Evolutionary conservation across 2,329 filamentous ascomycete genomes (phyloP).

Genomic region (Aspergillus versicolor): DNA sequence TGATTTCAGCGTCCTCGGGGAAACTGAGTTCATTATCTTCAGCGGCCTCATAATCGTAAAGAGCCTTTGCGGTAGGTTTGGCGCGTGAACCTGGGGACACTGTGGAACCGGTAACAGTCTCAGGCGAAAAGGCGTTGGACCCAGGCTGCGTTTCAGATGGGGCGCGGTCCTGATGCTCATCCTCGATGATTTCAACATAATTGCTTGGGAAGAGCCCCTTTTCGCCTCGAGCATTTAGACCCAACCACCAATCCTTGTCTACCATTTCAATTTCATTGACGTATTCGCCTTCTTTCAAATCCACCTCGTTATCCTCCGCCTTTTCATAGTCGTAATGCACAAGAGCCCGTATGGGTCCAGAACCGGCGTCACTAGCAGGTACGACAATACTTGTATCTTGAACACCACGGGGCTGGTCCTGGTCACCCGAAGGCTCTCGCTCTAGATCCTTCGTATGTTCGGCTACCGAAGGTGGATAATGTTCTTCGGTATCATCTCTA

Average conservation of each 20-base stretch:
- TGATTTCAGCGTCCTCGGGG: constrained; percentile 82
- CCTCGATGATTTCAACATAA: constrained; percentile 84
- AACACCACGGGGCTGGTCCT: constrained; percentile 62
- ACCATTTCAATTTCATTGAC: constrained; percentile 96
- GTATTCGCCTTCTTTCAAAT: constrained; percentile 81
- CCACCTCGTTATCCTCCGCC: constrained; percentile 94
- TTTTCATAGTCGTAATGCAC: constrained; percentile 96
- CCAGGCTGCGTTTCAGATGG: constrained; percentile 32
- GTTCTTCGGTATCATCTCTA: constrained; percentile 43
- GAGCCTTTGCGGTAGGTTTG: constrained; percentile 72
- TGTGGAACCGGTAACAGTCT: constrained; percentile 37
- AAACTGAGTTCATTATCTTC: constrained; percentile 89
- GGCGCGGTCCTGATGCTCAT: constrained; percentile 39
- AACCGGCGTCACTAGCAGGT: constrained; percentile 48
- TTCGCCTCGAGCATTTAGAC: constrained; percentile 80
- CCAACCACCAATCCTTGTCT: constrained; percentile 98
- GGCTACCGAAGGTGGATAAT: constrained; percentile 37
- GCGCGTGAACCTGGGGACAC: constrained; percentile 26
- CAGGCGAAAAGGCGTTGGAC: constrained; percentile 31
- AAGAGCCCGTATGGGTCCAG: constrained; percentile 69
- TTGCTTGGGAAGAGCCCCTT: constrained; percentile 93
- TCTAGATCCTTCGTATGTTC: constrained; percentile 66
- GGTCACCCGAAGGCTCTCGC: constrained; percentile 61
- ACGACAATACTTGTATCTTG: constrained; percentile 62
- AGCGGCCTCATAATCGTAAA: constrained; percentile 95